Base-by-base conservation (phyloP, 495 filamentous ascomycete species). In the Podospora didyma region DNA sequence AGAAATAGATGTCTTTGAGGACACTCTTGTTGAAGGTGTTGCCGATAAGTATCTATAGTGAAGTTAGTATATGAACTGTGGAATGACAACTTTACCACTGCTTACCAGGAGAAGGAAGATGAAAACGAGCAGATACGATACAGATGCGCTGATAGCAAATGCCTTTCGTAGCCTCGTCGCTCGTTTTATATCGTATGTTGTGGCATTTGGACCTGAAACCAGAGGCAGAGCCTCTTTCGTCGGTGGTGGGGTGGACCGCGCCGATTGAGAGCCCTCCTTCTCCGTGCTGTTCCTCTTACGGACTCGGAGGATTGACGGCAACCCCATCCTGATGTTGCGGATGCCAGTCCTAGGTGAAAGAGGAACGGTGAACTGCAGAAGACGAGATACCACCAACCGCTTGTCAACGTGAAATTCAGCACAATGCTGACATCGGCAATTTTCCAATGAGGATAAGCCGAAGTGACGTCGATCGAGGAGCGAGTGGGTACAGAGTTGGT, bases 61-160 rank as follows among this genome's bases (percentile, higher is more conserved):
- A 42, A 46, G 12, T 37, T 11, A 22, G 23, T 44, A 37, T 28
- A n/a, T 41, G 7, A 20, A 21, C 6, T 28, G 17, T 3, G 39
- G 37, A 28, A 17, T 44, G 11, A 31, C 1, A 28, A 7, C 12
- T 35, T 17, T 7, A 2, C 9, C 26, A 31, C 26, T 31, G 57
- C 75, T 42, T 69, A 81, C 89, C 47, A 95, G 75, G 46, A 96
- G 75, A 1, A 92, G 70, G 64, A 96, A 95, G 57, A 90, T 76
- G 62, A 86, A 80, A 11, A 89, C 80, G 37, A 92, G 66, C 48
- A 92, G 72, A 67, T 92, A 90, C 59, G 87, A 79, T 54, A 88
- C 70, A 14, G 85, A 82, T 31, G 86, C 83, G n/a, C 87, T 57
- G 14, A 84, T 63, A 52, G 82, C 75, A 47, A 79, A 79, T 54